Evolutionary conservation across 2,329 filamentous ascomycete species (phyloP), one percentile per base, ranked within the genome.

Genomic region (Colletotrichum gloeosporioides): DNA sequence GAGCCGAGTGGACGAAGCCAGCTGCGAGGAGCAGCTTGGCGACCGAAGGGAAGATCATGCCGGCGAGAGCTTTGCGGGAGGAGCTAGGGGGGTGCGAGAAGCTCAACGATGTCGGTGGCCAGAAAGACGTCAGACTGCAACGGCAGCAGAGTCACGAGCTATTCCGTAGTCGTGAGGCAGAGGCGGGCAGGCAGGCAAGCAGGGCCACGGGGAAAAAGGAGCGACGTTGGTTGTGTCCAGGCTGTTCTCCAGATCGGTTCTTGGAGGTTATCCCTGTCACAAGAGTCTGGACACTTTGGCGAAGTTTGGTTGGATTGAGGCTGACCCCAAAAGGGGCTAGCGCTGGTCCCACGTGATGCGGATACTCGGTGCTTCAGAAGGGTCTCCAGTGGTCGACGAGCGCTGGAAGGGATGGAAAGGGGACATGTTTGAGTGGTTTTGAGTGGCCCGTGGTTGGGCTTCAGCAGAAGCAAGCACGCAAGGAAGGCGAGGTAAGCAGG

Each of bases 1-100:
- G 90, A 79, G 93, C 90, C 81, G 92, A 90, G 81, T 93, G 89
- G 80, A 87, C 84, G 82, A 85, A 80, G 77, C 85, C 82, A 70
- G 85, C 86, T 72, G 83, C 85, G 80, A 88, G 81, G 78, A 88
- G 78, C 67, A 86, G 81, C 83, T 83, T 86, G 83, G 87, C 87
- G 73, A 88, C 84, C 13, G 86, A 84, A 74, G 84, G 83, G 77
- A 89, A 83, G 44, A 87, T 82, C 87, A 89, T 89, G 75, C 75
- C 64, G 59, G 32, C 53, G 62, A 39, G 75, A 75, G 63, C 68
- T 76, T 75, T 64, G 32, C 64, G 78, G 65, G 57, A 22, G 67
- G 34, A 34, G 57, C 34, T 44, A 53, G 34, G 25, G 67, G 67
- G 70, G 64, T 61, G 32, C 70, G 69, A 27, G 61, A 36, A 68